phyloP scores from a whole-genome alignment of 208 protist genomes.

The Wallacemonas sp. region DNA sequence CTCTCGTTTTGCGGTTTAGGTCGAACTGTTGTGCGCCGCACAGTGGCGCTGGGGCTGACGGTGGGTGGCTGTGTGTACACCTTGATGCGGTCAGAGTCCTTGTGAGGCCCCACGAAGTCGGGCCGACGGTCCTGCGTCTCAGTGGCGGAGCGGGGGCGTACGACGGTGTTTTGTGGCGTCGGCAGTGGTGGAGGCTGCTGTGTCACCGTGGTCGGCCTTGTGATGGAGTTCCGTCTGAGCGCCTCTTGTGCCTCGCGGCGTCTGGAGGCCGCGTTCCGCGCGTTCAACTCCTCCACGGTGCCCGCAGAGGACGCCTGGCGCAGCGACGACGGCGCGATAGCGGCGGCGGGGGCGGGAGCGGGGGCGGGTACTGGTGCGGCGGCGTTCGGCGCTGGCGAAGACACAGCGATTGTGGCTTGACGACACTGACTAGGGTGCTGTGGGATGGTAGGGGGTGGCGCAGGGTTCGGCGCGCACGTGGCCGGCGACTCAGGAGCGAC shows the following conservation, averaged over 20 bases:
- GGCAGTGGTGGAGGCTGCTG: no score
- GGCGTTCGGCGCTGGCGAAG: not conserved
- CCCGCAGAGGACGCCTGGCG: not conserved
- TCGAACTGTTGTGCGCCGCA: constrained; percentile 4
- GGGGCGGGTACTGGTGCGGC: no score
- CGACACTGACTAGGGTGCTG: not conserved
- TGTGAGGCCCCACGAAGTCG: not conserved
- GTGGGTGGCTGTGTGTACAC: constrained; percentile 7
- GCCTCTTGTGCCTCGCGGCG: constrained; percentile 1
- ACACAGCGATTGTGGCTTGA: not conserved
- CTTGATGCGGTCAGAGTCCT: not conserved
- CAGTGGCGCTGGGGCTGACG: not conserved
- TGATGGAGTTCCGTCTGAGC: not conserved
- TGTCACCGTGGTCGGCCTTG: not conserved
- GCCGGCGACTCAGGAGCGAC: not conserved
- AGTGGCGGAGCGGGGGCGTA: not conserved
- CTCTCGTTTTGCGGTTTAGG: not conserved
- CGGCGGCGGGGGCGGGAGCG: no score
- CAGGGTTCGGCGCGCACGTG: not conserved
- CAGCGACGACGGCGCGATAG: not conserved
- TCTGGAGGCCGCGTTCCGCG: not conserved
- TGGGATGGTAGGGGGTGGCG: not conserved
- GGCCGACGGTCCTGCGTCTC: not conserved
- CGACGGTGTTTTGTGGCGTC: not conserved
- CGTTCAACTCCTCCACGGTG: constrained; percentile 2